Conservation (phyloP, 169 alveolate genomes). For the Eimeria necatrix region DNA sequence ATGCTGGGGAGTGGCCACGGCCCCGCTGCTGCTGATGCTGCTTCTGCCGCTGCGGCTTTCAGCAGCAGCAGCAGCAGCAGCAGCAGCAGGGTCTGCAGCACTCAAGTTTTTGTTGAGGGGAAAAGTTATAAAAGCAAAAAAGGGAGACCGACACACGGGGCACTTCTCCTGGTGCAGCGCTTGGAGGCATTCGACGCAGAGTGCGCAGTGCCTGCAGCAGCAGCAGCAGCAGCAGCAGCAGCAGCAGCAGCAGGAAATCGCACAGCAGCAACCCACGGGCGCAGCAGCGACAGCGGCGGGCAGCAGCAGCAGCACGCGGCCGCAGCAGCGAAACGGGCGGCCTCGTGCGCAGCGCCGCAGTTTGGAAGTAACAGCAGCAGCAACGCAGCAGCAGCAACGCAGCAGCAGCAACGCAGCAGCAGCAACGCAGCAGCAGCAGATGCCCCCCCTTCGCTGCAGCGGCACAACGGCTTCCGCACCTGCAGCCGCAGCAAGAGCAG, state of each 20-base stretch:
- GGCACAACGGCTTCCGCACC: too few relatives aligned
- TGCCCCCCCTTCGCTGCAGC: too few relatives aligned
- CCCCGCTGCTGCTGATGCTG: neutral
- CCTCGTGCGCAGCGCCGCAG: too few relatives aligned
- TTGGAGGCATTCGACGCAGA: slow-evolving; percentile 84
- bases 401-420: too few relatives aligned
- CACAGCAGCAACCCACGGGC: neutral
- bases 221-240: neutral
- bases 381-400: too few relatives aligned
- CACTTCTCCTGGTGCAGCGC: slow-evolving; percentile 86
- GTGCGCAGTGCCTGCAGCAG: slow-evolving; percentile 76
- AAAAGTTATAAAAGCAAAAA: slow-evolving; percentile 84
- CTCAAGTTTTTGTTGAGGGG: slow-evolving; percentile 77
- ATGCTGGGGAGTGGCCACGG: neutral
- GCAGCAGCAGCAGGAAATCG: slow-evolving; percentile 8
- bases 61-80: neutral
- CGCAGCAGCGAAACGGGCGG: too few relatives aligned
- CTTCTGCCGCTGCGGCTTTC: neutral
- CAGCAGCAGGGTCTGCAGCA: neutral
- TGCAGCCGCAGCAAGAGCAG: neutral
- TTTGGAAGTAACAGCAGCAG: too few relatives aligned
- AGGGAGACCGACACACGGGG: slow-evolving; percentile 85
- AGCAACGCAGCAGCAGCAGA: too few relatives aligned
- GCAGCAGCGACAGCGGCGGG: neutral
- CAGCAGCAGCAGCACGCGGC: slow-evolving; percentile 14